Percentiles rank a stretch among this genome's conserved stretches.
Conservation (phyloP, 1,139 yeast genomes). For the Starmera stellimalicola region DNA sequence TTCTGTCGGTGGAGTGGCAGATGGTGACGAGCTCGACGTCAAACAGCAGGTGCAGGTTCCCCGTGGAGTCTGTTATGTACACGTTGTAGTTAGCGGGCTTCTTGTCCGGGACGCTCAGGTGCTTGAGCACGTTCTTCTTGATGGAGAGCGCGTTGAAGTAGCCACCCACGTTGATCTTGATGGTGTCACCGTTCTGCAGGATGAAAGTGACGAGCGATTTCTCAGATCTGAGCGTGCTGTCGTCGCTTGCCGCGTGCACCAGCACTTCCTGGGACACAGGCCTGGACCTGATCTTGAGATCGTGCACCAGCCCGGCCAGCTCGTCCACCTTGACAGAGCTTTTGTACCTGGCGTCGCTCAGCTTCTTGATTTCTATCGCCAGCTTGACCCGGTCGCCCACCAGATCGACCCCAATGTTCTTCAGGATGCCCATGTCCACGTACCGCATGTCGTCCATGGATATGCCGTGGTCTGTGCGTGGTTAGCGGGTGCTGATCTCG, state of each 20-base stretch:
- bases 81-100: slow-evolving; percentile 43
- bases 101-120: slow-evolving; percentile 37
- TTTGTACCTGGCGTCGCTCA: slow-evolving; percentile 22
- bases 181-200: slow-evolving; percentile 66
- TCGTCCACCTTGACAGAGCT: slow-evolving; percentile 26
- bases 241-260: slow-evolving; percentile 2
- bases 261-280: background rate
- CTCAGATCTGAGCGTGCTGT: slow-evolving; percentile 12
- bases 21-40: slow-evolving; percentile 79
- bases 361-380: slow-evolving; percentile 40
- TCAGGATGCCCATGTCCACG: slow-evolving; percentile 58
- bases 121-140: slow-evolving; percentile 58
- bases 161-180: slow-evolving; percentile 65
- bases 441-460: slow-evolving; percentile 18
- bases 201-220: slow-evolving; percentile 39
- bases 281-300: slow-evolving; percentile 10
- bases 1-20: slow-evolving; percentile 65
- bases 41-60: slow-evolving; percentile 44
- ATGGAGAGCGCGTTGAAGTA: slow-evolving; percentile 78
- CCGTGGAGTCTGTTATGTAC: slow-evolving; percentile 34
- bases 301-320: slow-evolving; percentile 14
- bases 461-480: background rate
- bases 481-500: too few species aligned
- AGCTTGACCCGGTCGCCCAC: slow-evolving; percentile 77
- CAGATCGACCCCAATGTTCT: slow-evolving; percentile 64